Evolutionary conservation across 768 basidiomycete species (phyloP).

Genomic region (Clathrus columnatus): DNA sequence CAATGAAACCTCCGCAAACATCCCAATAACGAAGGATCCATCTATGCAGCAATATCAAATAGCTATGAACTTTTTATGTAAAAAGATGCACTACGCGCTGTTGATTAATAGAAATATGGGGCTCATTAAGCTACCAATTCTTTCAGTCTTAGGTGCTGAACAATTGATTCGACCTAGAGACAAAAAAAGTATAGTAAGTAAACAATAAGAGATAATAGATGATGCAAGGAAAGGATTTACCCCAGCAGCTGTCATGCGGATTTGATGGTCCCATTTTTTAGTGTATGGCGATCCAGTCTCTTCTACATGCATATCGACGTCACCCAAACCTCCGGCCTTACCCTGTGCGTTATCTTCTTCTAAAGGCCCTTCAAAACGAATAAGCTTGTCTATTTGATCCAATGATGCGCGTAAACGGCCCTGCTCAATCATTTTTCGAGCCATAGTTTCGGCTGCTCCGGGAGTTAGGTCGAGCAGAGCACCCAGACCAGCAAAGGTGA

Average conservation of each 20-base stretch:
- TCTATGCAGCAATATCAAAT: not conserved
- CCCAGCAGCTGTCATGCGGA: slow-evolving; percentile 79
- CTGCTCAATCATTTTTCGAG: slow-evolving; percentile 97
- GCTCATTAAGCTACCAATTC: slow-evolving; percentile 49
- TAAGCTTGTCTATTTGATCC: slow-evolving; percentile 91
- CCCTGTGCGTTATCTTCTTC: slow-evolving; percentile 92
- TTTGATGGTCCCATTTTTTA: slow-evolving; percentile 93
- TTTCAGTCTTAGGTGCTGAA: slow-evolving; percentile 71
- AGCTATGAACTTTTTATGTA: not conserved
- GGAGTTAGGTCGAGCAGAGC: slow-evolving; percentile 83
- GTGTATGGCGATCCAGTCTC: slow-evolving; percentile 87
- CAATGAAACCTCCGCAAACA: not conserved
- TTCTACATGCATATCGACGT: slow-evolving; percentile 75
- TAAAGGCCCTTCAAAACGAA: slow-evolving; percentile 80
- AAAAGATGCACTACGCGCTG: not conserved
- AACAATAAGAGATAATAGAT: not conserved
- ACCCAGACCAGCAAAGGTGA: slow-evolving; percentile 91
- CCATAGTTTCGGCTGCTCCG: slow-evolving; percentile 94
- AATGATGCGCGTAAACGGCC: slow-evolving; percentile 87
- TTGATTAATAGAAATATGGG: too few species aligned
- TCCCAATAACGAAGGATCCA: too few species aligned
- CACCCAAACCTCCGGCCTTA: slow-evolving; percentile 88
- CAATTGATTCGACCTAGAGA: slow-evolving; percentile 71
- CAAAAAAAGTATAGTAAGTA: not conserved
- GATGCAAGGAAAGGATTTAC: slow-evolving; percentile 34